Base-by-base conservation (phyloP, 176 grass and related monocot species). In the Phragmites australis region DNA sequence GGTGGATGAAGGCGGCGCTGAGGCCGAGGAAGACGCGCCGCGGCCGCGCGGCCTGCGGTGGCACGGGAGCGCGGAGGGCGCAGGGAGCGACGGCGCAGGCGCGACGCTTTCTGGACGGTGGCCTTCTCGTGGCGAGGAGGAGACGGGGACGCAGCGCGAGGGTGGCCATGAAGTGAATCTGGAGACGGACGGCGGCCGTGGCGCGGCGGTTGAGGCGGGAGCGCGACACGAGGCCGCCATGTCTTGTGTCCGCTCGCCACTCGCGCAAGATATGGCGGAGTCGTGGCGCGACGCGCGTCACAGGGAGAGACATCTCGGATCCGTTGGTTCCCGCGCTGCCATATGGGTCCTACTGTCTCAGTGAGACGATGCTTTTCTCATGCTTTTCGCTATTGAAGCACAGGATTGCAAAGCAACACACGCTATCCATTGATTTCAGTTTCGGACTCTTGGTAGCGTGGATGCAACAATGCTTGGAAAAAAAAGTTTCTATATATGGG, bases 11-110 rank as follows among this genome's bases (percentile, higher is more conserved):
- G 14, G 83, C 66, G 48, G 70, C 85, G 19, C 92, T 80, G 27
- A 97, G 74, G 64, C 94, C 83, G 41, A 94, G 85, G 79, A 97
- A 97, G 40, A 85, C 81, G 82, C 94, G 94, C 44, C 94, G 90
- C 71, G 44, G 71, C 45, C 48, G 52, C 68, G 65, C 65, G 55
- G 46, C 61, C 39, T 62, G 62, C 79, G 39, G 74, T 4, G 65
- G 72, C 42, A 68, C 80, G 30, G 81, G 83, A 15, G 77, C 16
- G 37, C 58, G 27, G 37, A 61, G 61, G 46, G 49, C 79, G 52
- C 78, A 13, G 23, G 75, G 48, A 57, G 43, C 48, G 58, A 67
- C 37, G 68, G 81, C 53, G 39, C 54, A 19, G 55, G 56, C 26
- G 42, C 66, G 16, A 48, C 78, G 78, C 49, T 47, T 72, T 76